Evolutionary conservation across 108 stramenopile genomes (phyloP), one percentile per base, ranked within the genome.

Genomic region (Craspedostauros australis): DNA sequence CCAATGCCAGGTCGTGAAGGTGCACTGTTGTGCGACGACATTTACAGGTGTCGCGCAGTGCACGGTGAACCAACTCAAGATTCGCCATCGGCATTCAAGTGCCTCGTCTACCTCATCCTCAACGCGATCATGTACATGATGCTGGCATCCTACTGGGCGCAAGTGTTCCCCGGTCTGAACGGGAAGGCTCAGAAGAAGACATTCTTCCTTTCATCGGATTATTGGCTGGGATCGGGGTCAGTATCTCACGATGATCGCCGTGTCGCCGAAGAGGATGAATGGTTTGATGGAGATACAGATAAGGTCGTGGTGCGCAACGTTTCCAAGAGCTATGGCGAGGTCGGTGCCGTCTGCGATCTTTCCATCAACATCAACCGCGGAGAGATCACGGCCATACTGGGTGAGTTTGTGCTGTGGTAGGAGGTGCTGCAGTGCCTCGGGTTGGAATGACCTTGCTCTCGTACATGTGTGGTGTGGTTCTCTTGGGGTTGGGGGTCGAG

Each of bases 341-440:
- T 72, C 26, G 57, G 75, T 2, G 81, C 81, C 5, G 34, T 83
- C 3, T 66, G 76, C 42, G 55, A 51, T 11, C 63, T 83, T 8
- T 58, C 62, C 14, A 22, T 83, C 25, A 52, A 54, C 16, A 60
- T 82, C 48, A 47, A 36, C 14, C 39, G 38, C 20, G 73, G 73
- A 2, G 70, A 82, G 39, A 70, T 82, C 5, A 75, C 70, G n/a
- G 70, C 70, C 16, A 38, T 75, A 15, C 66, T 79, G 19, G 77
- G n/a, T n/a, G n/a, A n/a, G n/a, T n/a, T n/a, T n/a, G n/a, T n/a
- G n/a, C n/a, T n/a, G n/a, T n/a, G n/a, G n/a, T n/a, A n/a, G n/a
- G n/a, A n/a, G n/a, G n/a, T n/a, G n/a, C n/a, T n/a, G n/a, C n/a
- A n/a, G n/a, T n/a, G n/a, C n/a, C n/a, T n/a, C n/a, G n/a, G n/a